Percentiles rank a stretch among this genome's conserved stretches.
phyloP scores from a whole-genome alignment of 176 grass and related monocot genomes.

The Carex kokanica region DNA sequence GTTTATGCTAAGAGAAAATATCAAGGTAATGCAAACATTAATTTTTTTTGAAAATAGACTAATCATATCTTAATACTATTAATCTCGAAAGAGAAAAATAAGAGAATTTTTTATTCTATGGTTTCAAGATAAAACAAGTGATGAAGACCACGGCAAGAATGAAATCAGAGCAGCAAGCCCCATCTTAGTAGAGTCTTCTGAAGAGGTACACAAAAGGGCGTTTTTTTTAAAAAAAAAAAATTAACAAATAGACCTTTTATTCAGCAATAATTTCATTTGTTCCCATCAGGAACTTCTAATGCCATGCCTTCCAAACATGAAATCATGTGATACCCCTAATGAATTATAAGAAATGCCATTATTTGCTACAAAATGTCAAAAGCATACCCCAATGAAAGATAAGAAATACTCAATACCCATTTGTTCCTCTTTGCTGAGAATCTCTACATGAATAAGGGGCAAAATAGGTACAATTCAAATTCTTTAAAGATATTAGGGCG shows the following conservation, averaged over 20 bases:
- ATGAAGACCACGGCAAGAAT: conserved; percentile 29
- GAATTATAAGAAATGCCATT: neutral
- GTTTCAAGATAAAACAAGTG: conserved; percentile 17
- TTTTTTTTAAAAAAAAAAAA: neutral
- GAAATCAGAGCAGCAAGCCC: conserved; percentile 25
- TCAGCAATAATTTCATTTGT: neutral
- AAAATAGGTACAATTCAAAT: neutral
- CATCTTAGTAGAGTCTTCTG: conserved; percentile 27
- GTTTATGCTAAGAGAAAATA: neutral
- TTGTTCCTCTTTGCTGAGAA: neutral
- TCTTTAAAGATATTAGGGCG: neutral
- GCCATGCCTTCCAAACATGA: neutral
- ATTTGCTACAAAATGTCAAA: neutral
- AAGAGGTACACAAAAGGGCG: conserved; percentile 23
- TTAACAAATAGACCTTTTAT: neutral
- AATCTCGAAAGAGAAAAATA: neutral
- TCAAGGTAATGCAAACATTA: neutral
- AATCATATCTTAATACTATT: conserved; percentile 1
- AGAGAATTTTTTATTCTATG: neutral
- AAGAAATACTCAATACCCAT: neutral
- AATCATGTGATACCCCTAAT: neutral
- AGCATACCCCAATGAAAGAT: too few species aligned
- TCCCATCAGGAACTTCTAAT: neutral
- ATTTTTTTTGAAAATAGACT: neutral
- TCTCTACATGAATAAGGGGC: neutral